Percentiles rank a stretch among this genome's conserved stretches.
Conservation (phyloP, 306 rosid genomes). For the Dalbergia cochinchinensis region DNA sequence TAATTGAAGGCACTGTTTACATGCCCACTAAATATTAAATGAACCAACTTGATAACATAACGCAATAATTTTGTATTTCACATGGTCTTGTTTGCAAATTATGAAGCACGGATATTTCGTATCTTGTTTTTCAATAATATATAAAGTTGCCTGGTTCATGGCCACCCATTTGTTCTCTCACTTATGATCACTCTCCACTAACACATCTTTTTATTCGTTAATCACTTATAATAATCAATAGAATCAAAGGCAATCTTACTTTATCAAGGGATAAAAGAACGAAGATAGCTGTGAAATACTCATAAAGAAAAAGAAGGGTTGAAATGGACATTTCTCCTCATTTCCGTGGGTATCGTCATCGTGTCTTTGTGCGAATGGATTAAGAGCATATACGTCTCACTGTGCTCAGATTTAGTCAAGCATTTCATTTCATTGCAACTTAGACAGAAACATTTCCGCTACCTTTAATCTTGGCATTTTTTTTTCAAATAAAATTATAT, state of each 20-base stretch:
- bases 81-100: constrained; percentile 28
- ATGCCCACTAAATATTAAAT: background rate
- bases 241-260: constrained; percentile 43
- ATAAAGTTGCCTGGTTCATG: constrained; percentile 23
- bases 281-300: background rate
- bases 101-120: background rate
- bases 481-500: background rate
- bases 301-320: background rate
- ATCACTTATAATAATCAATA: constrained; percentile 26
- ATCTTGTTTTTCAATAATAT: background rate
- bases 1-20: background rate
- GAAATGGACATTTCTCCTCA: constrained; percentile 12
- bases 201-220: background rate
- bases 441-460: background rate
- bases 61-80: constrained; percentile 30
- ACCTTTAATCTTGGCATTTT: background rate
- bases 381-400: background rate
- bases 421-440: background rate
- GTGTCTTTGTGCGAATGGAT: background rate
- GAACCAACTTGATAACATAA: background rate
- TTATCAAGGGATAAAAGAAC: constrained; percentile 12
- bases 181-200: constrained; percentile 31
- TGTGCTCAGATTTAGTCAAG: constrained; percentile 10
- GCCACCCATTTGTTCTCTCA: constrained; percentile 10
- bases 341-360: background rate